phyloP scores from a whole-genome alignment of 768 basidiomycete genomes.

The Ephemerocybe angulata region DNA sequence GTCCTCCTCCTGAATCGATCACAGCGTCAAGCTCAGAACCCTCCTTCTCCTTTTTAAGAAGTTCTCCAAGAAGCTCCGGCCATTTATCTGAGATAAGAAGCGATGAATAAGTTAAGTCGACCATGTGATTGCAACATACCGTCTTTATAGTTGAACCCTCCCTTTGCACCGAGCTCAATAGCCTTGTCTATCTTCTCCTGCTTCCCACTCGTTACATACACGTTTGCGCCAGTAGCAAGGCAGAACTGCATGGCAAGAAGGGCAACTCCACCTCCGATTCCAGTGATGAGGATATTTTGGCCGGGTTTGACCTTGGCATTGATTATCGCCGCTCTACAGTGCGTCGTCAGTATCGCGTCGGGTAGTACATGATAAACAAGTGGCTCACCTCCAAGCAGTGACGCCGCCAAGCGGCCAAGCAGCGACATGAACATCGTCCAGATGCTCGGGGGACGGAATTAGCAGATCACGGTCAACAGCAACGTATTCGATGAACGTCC shows the following conservation, averaged over 20 bases:
- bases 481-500: constrained; percentile 76
- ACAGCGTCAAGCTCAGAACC: constrained; percentile 49
- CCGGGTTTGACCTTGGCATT: constrained; percentile 60
- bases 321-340: constrained; percentile 25
- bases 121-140: constrained; percentile 41
- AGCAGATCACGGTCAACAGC: constrained; percentile 72
- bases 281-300: constrained; percentile 76
- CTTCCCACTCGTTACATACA: constrained; percentile 76
- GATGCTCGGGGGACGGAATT: constrained; percentile 61
- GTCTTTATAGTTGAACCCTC: constrained; percentile 69
- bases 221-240: constrained; percentile 68
- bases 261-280: constrained; percentile 83
- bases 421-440: constrained; percentile 63
- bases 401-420: constrained; percentile 77
- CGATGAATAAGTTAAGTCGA: no score
- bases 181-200: constrained; percentile 69
- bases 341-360: neutral
- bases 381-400: constrained; percentile 79
- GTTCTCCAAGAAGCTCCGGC: constrained; percentile 42
- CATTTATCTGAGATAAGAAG: constrained; percentile 42
- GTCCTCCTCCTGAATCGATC: constrained; percentile 70
- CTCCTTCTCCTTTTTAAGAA: constrained; percentile 36
- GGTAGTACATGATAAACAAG: neutral
- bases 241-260: constrained; percentile 71
- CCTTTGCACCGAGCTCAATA: constrained; percentile 63